Base-by-base conservation (phyloP, 129 eudicot genomes). In the Helianthus tuberosus region DNA sequence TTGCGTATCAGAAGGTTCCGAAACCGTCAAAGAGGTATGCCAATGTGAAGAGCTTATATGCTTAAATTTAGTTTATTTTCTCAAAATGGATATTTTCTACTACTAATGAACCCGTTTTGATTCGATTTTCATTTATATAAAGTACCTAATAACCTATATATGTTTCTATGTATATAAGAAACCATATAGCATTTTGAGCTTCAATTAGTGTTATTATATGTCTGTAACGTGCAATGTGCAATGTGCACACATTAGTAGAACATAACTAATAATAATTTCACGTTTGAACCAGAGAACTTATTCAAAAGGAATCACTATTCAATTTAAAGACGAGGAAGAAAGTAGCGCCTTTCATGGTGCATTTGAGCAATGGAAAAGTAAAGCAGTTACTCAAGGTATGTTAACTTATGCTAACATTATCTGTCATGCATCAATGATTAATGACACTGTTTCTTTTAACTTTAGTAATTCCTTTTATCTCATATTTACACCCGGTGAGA, bases 241-340 rank as follows among this genome's bases (percentile, higher is more conserved):
- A 27, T 35, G n/a, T 66, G 65, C 11, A 49, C 63, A 47, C 60
- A 8, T 49, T 41, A 62, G 75, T 63, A 77, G 75, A 68, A 16
- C n/a, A n/a, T 29, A 15, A 8, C 65, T 63, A 66, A 59, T 72
- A 74, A 82, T 68, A 25, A 74, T 72, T 80, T 72, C 76, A 55
- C 14, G 13, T 80, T 83, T 83, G 86, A 79, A 69, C 69, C 94
- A 94, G 99, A 81, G 80, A 77, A 62, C 82, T 80, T 88, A 83
- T 85, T 90, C 97, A 60, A 83, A 75, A 79, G 97, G 96, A 64
- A 67, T 88, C 75, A 80, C 79, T 46, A 82, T 94, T 78, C 88
- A 83, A 63, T 94, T 94, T 73, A 88, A 88, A 80, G 87, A 88
- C 12, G 93, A 91, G 83, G 93, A 91, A 84, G 99, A 94, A 85